Base-by-base conservation (phyloP, 345 rosid genomes). In the Noccaea caerulescens region DNA sequence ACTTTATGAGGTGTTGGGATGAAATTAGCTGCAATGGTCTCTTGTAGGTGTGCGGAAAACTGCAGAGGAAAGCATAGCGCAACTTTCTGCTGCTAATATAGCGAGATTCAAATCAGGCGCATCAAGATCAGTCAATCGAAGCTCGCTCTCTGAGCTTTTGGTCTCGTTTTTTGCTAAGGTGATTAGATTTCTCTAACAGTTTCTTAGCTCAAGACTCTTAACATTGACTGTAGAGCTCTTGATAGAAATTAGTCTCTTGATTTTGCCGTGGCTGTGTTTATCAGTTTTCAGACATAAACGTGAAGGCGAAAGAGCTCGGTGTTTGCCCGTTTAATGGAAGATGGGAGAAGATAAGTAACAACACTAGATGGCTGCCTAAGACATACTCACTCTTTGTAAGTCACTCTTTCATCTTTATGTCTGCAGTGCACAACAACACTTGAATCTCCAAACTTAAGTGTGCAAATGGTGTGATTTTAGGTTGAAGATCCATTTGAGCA, bases 401-500 rank as follows among this genome's bases (percentile, higher is more conserved):
- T 54, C 68, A 50, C 50, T 18, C 52, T 60, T 51, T 64, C 18
- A 20, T 55, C 8, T 27, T 52, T 36, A 7, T 44, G 13, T 45
- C 49, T 46, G 23, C 8, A 8, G 7, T 16, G 20, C 25, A 16
- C 25, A 44, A 45, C 50, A 13, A 13, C 23, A 45, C 50, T 45
- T 33, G 18, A 42, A 32, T 41, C 56, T 38, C 3, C 4, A 16
- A 43, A 44, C 70, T 75, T 2, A 41, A 33, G 36, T 49, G 12
- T 34, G 51, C 9, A 46, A 63, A 62, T 62, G 45, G 52, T 60
- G 69, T 58, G 55, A 25, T 66, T 62, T 66, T 71, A 93, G 97
- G 77, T 91, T 49, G 98, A 93, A 83, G 98, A 93, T 82, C 98
- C 97, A 18, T 85, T 88, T 13, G 96, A 91, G 83, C 96, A 86